A percentile compares a stretch with the other conserved stretches of the same genome.
phyloP scores from a whole-genome alignment of 768 basidiomycete genomes.

The Pisolithus albus region DNA sequence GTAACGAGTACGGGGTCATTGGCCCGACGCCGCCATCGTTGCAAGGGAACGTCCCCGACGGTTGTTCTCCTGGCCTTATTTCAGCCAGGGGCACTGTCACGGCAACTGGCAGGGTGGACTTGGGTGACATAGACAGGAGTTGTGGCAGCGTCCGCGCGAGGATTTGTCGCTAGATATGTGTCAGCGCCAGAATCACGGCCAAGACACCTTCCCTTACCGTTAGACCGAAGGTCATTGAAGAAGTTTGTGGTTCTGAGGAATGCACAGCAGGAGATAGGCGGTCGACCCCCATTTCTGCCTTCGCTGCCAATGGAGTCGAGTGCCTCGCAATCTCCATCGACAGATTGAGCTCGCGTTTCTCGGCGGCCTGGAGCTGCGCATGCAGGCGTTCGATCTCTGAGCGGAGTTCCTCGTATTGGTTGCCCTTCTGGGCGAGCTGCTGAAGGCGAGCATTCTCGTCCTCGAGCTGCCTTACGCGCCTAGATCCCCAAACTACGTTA shows the following conservation, averaged over 20 bases:
- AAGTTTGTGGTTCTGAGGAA: conserved; percentile 24
- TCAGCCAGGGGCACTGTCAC: conserved; percentile 46
- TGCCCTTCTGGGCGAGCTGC: conserved; percentile 45
- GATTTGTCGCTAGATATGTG: conserved; percentile 43
- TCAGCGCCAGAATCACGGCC: conserved; percentile 8
- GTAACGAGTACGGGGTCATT: conserved; percentile 21
- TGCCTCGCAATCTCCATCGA: conserved; percentile 49
- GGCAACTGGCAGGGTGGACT: conserved; percentile 46
- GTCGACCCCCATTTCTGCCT: conserved; percentile 51
- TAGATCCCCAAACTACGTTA: conserved; percentile 20
- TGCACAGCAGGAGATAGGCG: conserved; percentile 41
- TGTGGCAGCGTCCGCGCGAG: conserved; percentile 73
- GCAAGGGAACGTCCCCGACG: conserved; percentile 39
- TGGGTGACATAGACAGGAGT: conserved; percentile 61
- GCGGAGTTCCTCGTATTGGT: conserved; percentile 35
- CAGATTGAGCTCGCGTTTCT: conserved; percentile 63
- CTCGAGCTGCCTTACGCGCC: conserved; percentile 79
- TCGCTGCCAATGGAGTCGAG: conserved; percentile 36
- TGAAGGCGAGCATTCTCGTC: conserved; percentile 75
- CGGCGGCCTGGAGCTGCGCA: conserved; percentile 54
- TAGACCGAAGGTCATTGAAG: conserved; percentile 58
- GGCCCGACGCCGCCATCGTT: conserved; percentile 13
- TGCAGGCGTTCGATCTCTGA: conserved; percentile 64
- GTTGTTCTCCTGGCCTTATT: conserved; percentile 34
- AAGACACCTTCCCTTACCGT: conserved; percentile 43